These are phyloP conservation scores for Spongispora temasekensis DNA, from an alignment of 1,284 basidiomycete species.

Conservation along the genomic window DNA sequence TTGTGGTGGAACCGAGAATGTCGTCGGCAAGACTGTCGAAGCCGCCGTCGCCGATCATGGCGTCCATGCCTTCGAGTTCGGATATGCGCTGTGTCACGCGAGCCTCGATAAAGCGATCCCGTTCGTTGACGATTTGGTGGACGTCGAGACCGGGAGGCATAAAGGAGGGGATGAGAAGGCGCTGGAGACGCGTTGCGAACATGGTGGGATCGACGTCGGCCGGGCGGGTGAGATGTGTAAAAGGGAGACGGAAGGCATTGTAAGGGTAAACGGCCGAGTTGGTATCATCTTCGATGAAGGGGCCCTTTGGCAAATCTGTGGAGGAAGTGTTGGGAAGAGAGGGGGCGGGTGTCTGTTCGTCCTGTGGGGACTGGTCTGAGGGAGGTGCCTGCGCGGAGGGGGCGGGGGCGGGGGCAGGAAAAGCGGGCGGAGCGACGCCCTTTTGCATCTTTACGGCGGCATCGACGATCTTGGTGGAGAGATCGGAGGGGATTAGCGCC, in stretches of 20 bases:
- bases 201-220: conserved; percentile 59
- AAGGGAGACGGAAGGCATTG: conserved; percentile 91
- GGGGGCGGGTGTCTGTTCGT: not conserved
- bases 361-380: not conserved
- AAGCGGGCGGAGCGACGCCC: conserved; percentile 36
- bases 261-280: conserved; percentile 90
- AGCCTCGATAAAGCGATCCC: conserved; percentile 89
- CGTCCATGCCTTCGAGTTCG: conserved; percentile 84
- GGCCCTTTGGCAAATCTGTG: conserved; percentile 61
- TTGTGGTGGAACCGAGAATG: conserved; percentile 42
- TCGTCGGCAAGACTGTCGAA: conserved; percentile 62
- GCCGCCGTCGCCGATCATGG: conserved; percentile 80
- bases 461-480: conserved; percentile 67
- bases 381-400: not conserved
- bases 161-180: conserved; percentile 83
- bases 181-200: conserved; percentile 74
- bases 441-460: conserved; percentile 79
- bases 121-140: conserved; percentile 86
- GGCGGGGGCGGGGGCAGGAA: not conserved
- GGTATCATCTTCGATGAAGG: conserved; percentile 79
- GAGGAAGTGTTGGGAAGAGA: conserved; percentile 39
- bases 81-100: conserved; percentile 88
- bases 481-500: conserved; percentile 58
- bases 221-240: conserved; percentile 70
- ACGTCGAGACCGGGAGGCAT: conserved; percentile 95